These are phyloP conservation scores for Metarhizium album DNA, from an alignment of 2,329 filamentous ascomycete species.

Conservation along the genomic window DNA sequence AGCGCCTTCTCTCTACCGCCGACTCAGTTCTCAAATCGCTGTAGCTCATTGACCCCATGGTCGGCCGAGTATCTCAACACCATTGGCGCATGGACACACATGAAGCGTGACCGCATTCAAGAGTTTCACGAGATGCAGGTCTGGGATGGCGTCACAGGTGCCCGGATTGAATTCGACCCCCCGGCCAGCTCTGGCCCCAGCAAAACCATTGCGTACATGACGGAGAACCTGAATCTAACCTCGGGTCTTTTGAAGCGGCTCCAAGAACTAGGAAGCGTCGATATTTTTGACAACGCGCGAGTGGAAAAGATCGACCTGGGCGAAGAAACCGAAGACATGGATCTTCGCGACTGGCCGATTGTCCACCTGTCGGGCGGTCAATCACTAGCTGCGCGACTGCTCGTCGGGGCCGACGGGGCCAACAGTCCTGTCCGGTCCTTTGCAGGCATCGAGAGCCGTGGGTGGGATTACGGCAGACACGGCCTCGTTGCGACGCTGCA, in stretches of 20 bases:
- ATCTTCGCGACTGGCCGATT: conserved; percentile 81
- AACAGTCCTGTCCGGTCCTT: conserved; percentile 90
- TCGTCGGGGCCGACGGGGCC: conserved; percentile 88
- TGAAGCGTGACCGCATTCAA: conserved; percentile 65
- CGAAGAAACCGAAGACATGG: conserved; percentile 52
- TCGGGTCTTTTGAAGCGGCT: conserved; percentile 65
- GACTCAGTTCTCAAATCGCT: conserved; percentile 79
- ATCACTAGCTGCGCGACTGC: conserved; percentile 65
- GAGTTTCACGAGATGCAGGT: conserved; percentile 95
- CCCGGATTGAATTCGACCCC: conserved; percentile 84
- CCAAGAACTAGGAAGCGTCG: conserved; percentile 55
- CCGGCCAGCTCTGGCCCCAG: conserved; percentile 32
- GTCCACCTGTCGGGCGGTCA: conserved; percentile 60
- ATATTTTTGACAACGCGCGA: conserved; percentile 63
- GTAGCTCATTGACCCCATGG: conserved; percentile 84
- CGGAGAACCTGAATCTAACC: conserved; percentile 84
- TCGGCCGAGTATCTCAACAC: conserved; percentile 73
- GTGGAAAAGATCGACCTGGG: conserved; percentile 76
- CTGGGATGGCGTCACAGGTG: conserved; percentile 87
- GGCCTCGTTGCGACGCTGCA: conserved; percentile 84
- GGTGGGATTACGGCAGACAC: conserved; percentile 89
- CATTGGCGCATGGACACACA: conserved; percentile 77
- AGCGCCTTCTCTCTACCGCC: conserved; percentile 55
- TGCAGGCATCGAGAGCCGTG: conserved; percentile 71
- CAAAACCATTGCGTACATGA: conserved; percentile 85